Evolutionary conservation across 441 rosid genomes (phyloP).

Genomic region (Eruca vesicaria): DNA sequence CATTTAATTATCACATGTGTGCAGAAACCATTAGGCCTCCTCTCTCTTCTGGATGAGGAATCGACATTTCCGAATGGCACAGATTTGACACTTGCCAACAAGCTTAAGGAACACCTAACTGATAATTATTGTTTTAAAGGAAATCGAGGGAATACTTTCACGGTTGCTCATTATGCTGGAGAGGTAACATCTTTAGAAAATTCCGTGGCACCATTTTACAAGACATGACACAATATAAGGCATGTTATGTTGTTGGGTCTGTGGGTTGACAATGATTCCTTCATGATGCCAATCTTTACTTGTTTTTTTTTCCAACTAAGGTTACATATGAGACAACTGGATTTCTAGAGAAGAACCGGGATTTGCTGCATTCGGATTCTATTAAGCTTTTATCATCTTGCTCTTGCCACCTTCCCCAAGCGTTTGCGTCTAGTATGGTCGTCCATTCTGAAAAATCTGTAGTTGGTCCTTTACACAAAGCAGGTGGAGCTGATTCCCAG

Average conservation of each 20-base stretch:
- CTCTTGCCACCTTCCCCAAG: conserved; percentile 77
- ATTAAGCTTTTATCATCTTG: conserved; percentile 85
- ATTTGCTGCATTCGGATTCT: conserved; percentile 83
- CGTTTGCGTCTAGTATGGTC: conserved; percentile 86
- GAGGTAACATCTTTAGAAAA: conserved; percentile 49
- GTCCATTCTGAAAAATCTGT: conserved; percentile 69
- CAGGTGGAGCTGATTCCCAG: conserved; percentile 95
- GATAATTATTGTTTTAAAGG: conserved; percentile 75
- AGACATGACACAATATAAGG: background rate
- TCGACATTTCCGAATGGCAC: conserved; percentile 97
- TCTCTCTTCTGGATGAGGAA: conserved; percentile 94
- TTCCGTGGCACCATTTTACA: background rate
- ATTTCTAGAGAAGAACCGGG: conserved; percentile 93
- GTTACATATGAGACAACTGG: conserved; percentile 87
- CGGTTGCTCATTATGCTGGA: conserved; percentile 87
- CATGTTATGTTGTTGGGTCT: background rate
- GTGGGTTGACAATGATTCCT: conserved; percentile 16
- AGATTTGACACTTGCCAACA: conserved; percentile 88
- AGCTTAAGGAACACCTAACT: conserved; percentile 81
- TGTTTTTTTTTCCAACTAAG: conserved; percentile 42
- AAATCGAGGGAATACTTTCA: conserved; percentile 71
- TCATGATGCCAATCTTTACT: conserved; percentile 29
- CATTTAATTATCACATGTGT: conserved; percentile 12
- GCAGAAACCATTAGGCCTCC: conserved; percentile 95
- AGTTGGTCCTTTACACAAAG: conserved; percentile 74